Base-by-base conservation (phyloP, 1,139 yeast genomes). In the Suhomyces bolitotheri region DNA sequence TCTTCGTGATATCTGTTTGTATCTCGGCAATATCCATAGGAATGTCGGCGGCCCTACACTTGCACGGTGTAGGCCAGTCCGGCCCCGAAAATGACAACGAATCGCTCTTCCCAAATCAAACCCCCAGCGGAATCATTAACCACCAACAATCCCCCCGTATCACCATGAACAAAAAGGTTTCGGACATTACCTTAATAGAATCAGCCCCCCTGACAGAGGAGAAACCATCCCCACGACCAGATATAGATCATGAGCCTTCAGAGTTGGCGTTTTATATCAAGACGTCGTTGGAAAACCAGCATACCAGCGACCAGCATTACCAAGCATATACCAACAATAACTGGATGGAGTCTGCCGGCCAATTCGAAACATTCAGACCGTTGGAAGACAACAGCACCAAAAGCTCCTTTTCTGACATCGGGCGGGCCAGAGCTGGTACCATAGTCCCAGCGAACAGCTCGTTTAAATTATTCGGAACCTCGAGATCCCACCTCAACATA, bases 271-370 rank as follows among this genome's bases (percentile, higher is more conserved):
- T 31, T 33, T 38, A 36, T 27, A 41, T 45, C 31, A 43, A 43
- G 21, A 20, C 27, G n/a, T 42, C 45, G 25, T 31, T 42, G 19
- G 42, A 45, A 11, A 31, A 31, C 14, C 32, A 23, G 7, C 7
- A 17, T 8, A 29, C 33, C 7, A 20, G 23, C 7, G 38, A 34
- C 11, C 25, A 34, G 21, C 40, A 41, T 7, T 43, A 40, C 23
- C 29, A 37, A 5, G 38, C 40, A 16, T 49, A 45, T 22, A 45
- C 41, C 16, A 31, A 40, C 12, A 31, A 34, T 6, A 53, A 53
- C 33, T 53, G 58, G 58, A 53, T 53, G 58, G 53, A 45, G 27
- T 42, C 52, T 10, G 40, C 43, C 4, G 34, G 44, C 3, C 35
- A 34, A 9, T 19, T 38, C 19, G 26, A 25, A 11, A 27, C 39